Conservation (phyloP, 768 basidiomycete genomes). For the Phlebiopsis flavidoalba region DNA sequence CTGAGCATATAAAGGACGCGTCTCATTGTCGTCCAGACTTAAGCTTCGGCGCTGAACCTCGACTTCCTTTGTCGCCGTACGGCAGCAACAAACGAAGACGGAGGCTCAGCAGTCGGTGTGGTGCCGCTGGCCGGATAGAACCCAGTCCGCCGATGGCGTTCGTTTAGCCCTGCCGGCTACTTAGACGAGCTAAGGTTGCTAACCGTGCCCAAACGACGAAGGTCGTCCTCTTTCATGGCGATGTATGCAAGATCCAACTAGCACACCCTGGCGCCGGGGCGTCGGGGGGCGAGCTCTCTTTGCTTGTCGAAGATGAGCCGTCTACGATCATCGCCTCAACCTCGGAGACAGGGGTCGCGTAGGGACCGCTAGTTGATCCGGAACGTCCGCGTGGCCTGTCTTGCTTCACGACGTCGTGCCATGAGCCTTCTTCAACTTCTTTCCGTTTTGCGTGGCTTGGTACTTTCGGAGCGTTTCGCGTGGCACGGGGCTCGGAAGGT, state of each 20-base stretch:
- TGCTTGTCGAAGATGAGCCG: not conserved
- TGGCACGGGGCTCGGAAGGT: slow-evolving; percentile 4
- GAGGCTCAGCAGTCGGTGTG: slow-evolving; percentile 22
- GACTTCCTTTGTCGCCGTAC: not conserved
- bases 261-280: not conserved
- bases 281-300: not conserved
- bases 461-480: slow-evolving; percentile 1
- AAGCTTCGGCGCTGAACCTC: not conserved
- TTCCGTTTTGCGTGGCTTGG: slow-evolving; percentile 1
- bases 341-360: slow-evolving; percentile 1
- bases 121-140: not conserved
- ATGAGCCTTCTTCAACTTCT: slow-evolving; percentile 13
- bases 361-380: not conserved
- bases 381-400: slow-evolving; percentile 5
- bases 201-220: slow-evolving; percentile 20
- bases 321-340: not conserved
- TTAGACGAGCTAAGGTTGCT: too few relatives aligned
- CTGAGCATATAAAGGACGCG: slow-evolving; percentile 52
- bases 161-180: slow-evolving; percentile 32
- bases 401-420: slow-evolving; percentile 5
- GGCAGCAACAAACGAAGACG: slow-evolving; percentile 27
- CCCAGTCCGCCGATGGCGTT: not conserved
- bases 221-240: slow-evolving; percentile 25
- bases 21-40: slow-evolving; percentile 51
- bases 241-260: not conserved